These are phyloP conservation scores for Xylaria castorea DNA, from an alignment of 495 filamentous ascomycete genomes.

Conservation along the genomic window DNA sequence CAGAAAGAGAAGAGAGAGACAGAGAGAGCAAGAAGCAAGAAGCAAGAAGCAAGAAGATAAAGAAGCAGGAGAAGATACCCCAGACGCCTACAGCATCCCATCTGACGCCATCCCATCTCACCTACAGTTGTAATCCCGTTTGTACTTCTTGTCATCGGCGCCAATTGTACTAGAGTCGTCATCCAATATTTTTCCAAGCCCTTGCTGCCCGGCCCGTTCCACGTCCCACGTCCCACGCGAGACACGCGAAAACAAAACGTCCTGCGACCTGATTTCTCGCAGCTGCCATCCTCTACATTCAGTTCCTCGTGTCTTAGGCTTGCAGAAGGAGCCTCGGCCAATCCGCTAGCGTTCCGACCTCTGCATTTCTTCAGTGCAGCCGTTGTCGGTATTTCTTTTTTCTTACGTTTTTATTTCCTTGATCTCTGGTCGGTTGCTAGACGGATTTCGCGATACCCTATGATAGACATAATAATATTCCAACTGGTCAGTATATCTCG, in stretches of 20 bases:
- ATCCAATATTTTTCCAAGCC: slow-evolving; percentile 20
- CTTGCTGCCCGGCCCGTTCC: slow-evolving; percentile 12
- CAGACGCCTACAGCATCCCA: background rate
- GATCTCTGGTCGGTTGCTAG: slow-evolving; percentile 37
- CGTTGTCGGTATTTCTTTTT: slow-evolving; percentile 28
- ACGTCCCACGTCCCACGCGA: slow-evolving; percentile 21
- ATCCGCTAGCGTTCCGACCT: slow-evolving; percentile 31
- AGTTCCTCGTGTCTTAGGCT: slow-evolving; percentile 31
- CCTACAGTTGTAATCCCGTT: slow-evolving; percentile 17
- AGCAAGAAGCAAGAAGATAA: slow-evolving; percentile 21
- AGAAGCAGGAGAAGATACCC: slow-evolving; percentile 2
- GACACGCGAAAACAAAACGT: slow-evolving; percentile 18
- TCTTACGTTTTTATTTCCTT: slow-evolving; percentile 29
- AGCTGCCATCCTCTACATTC: slow-evolving; percentile 27
- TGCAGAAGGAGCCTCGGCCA: slow-evolving; percentile 31
- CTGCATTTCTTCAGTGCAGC: slow-evolving; percentile 32
- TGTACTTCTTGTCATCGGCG: background rate
- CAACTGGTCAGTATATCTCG: slow-evolving; percentile 39
- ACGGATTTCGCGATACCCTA: slow-evolving; percentile 48
- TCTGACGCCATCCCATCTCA: background rate
- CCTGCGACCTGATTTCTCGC: slow-evolving; percentile 28
- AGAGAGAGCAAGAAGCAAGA: background rate
- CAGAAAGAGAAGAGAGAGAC: slow-evolving; percentile 23
- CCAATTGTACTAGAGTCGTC: slow-evolving; percentile 31
- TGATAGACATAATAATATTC: slow-evolving; percentile 47